phyloP scores from a whole-genome alignment of 1,284 basidiomycete genomes.

The Marasmius fiardii region DNA sequence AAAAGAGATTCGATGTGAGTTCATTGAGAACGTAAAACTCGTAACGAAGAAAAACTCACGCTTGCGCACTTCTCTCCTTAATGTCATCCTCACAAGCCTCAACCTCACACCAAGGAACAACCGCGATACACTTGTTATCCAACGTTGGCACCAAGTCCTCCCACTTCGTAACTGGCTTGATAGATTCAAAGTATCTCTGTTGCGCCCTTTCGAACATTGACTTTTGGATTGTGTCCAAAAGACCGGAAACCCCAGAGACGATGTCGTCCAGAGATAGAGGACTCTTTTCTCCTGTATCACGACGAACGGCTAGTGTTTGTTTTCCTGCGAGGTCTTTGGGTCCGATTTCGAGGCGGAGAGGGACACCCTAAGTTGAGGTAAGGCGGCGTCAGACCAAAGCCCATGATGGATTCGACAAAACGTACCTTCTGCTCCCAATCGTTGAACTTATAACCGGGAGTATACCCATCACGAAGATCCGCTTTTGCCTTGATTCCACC shows the following conservation, averaged over 20 bases:
- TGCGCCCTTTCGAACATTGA: constrained; percentile 88
- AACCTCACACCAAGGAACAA: constrained; percentile 96
- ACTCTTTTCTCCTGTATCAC: constrained; percentile 82
- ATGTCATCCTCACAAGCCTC: constrained; percentile 97
- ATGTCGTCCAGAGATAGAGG: constrained; percentile 72
- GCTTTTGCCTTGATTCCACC: constrained; percentile 84
- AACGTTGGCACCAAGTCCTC: constrained; percentile 89
- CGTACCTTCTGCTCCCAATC: constrained; percentile 96
- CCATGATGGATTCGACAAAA: constrained; percentile 6
- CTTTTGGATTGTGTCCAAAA: constrained; percentile 85
- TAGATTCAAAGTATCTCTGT: constrained; percentile 68
- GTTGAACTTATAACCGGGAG: constrained; percentile 98
- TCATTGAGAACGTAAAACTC: constrained; percentile 14
- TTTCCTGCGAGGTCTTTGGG: constrained; percentile 88
- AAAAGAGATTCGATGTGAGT: constrained; percentile 6
- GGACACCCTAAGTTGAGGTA: constrained; percentile 72
- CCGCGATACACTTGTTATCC: constrained; percentile 86
- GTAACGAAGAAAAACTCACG: constrained; percentile 58
- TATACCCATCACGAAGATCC: constrained; percentile 93
- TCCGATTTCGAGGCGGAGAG: constrained; percentile 94
- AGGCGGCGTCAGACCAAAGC: constrained; percentile 1
- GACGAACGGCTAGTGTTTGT: constrained; percentile 83
- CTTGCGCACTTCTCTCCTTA: constrained; percentile 88
- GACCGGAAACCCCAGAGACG: constrained; percentile 49
- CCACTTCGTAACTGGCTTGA: constrained; percentile 84